Base-by-base conservation (phyloP, 768 basidiomycete genomes). In the Galerina sulciceps region DNA sequence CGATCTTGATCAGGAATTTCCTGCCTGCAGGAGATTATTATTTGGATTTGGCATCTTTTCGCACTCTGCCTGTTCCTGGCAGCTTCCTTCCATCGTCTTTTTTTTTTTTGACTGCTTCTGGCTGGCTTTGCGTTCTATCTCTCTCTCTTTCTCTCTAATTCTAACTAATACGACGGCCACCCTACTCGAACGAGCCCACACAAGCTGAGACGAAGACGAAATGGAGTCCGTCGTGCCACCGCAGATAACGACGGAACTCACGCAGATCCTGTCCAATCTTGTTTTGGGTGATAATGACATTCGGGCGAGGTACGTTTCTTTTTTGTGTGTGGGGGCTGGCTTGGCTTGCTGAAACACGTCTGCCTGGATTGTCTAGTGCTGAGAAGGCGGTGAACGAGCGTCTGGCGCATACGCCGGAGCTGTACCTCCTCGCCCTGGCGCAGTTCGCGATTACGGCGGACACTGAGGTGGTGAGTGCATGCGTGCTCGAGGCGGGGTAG, bases 251-350 rank as follows among this genome's bases (percentile, higher is more conserved):
- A 75, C 79, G 11, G 90, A 93, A 67, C 81, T 93, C 63, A 91
- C 89, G 0, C 91, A 93, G 74, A 91, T 93, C 59, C 84, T 94
- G 41, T 88, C 90, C 10, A 93, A 94, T 73, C 85, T 93, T 17
- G 89, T 93, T 4, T 78, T 91, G 40, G 92, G 90, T 4, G 91
- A 94, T 71, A 94, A 94, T 73, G 85, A 87, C 54, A 90, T 94
- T 50, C 85, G 91, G 15, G 78, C 87, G 63, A 88, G 81, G 91
- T 90, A 66, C 52, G 75, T 70, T 5, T 22, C 54, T 31, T 13
- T 8, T 52, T 55, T 18, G 38, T 36, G 34, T 61, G 38, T 44
- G 37, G 10, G 6, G 8, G n/a, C 31, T 3, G 4, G 20, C n/a
- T 18, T 18, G 44, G 15, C 10, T 11, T 31, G 37, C 38, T 53